A percentile compares a stretch with the other conserved stretches of the same genome.
phyloP scores from a whole-genome alignment of 1,284 basidiomycete species.

The Tilletia indica region DNA sequence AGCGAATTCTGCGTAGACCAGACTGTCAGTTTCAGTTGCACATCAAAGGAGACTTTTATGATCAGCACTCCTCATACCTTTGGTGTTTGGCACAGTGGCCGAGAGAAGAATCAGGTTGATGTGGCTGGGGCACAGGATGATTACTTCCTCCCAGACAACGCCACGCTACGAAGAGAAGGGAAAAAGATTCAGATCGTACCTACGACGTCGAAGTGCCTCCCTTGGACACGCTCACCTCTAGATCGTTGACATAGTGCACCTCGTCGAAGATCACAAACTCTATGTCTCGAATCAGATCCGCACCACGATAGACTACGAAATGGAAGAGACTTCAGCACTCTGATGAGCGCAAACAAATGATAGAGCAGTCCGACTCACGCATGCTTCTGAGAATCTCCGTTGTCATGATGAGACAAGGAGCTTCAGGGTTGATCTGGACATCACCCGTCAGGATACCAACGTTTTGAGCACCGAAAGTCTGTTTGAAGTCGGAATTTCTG shows the following conservation, averaged over 20 bases:
- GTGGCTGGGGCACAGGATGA: conserved; percentile 65
- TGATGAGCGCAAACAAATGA: conserved; percentile 54
- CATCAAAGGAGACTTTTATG: neutral
- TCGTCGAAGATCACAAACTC: conserved; percentile 99
- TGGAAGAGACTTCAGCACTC: conserved; percentile 52
- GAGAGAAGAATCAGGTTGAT: conserved; percentile 71
- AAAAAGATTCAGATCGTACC: neutral
- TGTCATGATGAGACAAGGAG: conserved; percentile 80
- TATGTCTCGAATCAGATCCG: conserved; percentile 95
- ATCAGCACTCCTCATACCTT: conserved; percentile 47
- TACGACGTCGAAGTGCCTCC: no score
- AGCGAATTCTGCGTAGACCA: conserved; percentile 72
- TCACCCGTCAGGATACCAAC: conserved; percentile 98
- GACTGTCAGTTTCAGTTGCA: neutral
- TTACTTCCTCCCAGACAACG: conserved; percentile 99
- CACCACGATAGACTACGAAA: conserved; percentile 62
- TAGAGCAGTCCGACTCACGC: conserved; percentile 56
- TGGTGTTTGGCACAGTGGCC: conserved; percentile 96
- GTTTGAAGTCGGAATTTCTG: conserved; percentile 99
- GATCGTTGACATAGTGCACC: conserved; percentile 99
- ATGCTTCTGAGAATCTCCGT: conserved; percentile 99
- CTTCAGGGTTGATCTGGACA: conserved; percentile 98
- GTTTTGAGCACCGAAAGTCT: conserved; percentile 84
- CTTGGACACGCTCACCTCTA: conserved; percentile 68
- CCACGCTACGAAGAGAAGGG: conserved; percentile 69